These are phyloP conservation scores for Barnettozyma californica DNA, from an alignment of 805 yeast species.

Conservation along the genomic window DNA sequence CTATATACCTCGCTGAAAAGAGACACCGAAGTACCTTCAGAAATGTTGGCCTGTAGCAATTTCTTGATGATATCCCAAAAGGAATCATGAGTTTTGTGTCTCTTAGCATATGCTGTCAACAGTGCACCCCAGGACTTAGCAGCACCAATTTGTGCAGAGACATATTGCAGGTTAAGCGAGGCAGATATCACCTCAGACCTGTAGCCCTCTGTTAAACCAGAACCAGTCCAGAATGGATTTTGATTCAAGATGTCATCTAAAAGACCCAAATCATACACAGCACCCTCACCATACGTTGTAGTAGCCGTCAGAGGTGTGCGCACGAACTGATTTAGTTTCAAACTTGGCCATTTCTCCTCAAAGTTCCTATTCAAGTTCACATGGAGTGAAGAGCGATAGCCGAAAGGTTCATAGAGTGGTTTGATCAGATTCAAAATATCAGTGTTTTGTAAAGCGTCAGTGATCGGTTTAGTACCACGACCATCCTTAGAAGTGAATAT, in stretches of 20 bases:
- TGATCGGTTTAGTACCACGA: conserved; percentile 37
- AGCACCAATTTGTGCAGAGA: conserved; percentile 60
- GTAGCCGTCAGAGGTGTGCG: conserved; percentile 40
- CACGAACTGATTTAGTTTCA: conserved; percentile 46
- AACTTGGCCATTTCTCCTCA: conserved; percentile 40
- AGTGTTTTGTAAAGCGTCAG: conserved; percentile 34
- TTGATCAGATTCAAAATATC: conserved; percentile 29
- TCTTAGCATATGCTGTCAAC: conserved; percentile 57
- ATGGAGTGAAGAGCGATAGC: conserved; percentile 43
- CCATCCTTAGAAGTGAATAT: conserved; percentile 52
- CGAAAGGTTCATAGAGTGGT: conserved; percentile 39
- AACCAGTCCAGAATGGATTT: conserved; percentile 40
- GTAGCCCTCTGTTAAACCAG: conserved; percentile 26
- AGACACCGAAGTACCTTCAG: conserved; percentile 46
- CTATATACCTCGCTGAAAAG: conserved; percentile 46
- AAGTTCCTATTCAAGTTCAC: conserved; percentile 41
- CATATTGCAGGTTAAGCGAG: conserved; percentile 57
- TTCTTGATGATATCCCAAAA: conserved; percentile 38
- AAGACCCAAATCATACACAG: conserved; percentile 53
- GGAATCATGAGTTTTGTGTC: conserved; percentile 26
- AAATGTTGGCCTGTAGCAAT: conserved; percentile 46
- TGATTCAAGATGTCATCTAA: conserved; percentile 54
- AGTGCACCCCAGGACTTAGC: conserved; percentile 79
- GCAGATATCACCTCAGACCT: conserved; percentile 49
- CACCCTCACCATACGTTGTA: conserved; percentile 45